Percentiles rank a stretch among this genome's conserved stretches.
phyloP scores from a whole-genome alignment of 1,284 basidiomycete genomes.

The Fistulinella staudtii region DNA sequence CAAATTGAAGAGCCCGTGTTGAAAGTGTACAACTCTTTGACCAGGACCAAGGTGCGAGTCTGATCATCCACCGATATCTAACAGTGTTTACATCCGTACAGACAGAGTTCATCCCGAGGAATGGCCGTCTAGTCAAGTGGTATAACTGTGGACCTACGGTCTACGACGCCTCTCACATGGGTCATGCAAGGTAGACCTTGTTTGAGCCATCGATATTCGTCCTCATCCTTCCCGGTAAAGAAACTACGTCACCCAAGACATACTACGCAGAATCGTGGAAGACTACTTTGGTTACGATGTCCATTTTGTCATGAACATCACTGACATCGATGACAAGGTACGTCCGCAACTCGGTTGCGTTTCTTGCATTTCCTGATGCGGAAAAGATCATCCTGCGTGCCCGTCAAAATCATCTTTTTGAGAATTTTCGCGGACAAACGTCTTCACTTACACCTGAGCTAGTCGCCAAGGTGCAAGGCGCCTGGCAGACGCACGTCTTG shows the following conservation, averaged over 20 bases:
- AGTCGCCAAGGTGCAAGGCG: constrained; percentile 53
- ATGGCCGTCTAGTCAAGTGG: constrained; percentile 92
- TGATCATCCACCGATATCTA: constrained; percentile 11
- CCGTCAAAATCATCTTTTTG: constrained; percentile 80
- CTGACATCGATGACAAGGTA: constrained; percentile 99
- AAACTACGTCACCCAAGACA: constrained; percentile 98
- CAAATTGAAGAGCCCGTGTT: constrained; percentile 59
- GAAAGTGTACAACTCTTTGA: constrained; percentile 93
- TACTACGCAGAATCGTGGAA: constrained; percentile 87
- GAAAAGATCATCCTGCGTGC: constrained; percentile 85
- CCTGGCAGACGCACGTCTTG: constrained; percentile 65
- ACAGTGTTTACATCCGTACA: constrained; percentile 3
- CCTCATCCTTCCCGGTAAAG: constrained; percentile 39
- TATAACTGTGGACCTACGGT: constrained; percentile 99
- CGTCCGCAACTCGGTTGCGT: constrained; percentile 19
- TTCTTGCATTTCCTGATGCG: constrained; percentile 13
- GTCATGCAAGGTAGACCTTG: constrained; percentile 82
- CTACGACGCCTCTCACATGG: constrained; percentile 98
- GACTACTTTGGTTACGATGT: constrained; percentile 98
- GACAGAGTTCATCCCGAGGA: constrained; percentile 78
- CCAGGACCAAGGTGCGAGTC: constrained; percentile 75
- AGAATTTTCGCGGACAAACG: constrained; percentile 56
- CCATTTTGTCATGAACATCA: constrained; percentile 99
- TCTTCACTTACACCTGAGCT: constrained; percentile 57
- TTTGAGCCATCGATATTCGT: constrained; percentile 9